Percentiles rank a stretch among this genome's conserved stretches.
phyloP scores from a whole-genome alignment of 164 flowering plant species.

The Aristolochia fimbriata region DNA sequence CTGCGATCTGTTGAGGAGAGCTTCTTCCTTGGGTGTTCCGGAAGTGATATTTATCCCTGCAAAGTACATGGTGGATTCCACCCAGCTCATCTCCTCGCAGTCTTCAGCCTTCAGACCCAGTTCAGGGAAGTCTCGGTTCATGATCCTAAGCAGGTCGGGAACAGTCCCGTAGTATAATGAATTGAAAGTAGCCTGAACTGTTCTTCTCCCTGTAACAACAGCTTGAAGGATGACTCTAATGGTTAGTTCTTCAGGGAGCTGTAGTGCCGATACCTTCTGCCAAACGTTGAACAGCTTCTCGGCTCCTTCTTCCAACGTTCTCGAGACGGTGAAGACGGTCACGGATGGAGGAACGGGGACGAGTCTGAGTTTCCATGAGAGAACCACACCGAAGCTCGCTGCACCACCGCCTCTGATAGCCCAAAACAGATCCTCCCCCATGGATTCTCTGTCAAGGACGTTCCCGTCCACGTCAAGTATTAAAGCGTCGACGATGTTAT shows the following conservation, averaged over 20 bases:
- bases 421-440: slow-evolving; percentile 20
- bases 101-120: too few species aligned
- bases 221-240: slow-evolving; percentile 6
- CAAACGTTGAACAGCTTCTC: slow-evolving; percentile 8
- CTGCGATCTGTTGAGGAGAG: too few species aligned
- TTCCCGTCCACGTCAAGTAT: slow-evolving; percentile 9
- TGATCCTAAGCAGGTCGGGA: neutral
- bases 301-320: neutral
- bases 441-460: slow-evolving; percentile 7
- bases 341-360: slow-evolving; percentile 8
- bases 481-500: slow-evolving; percentile 16
- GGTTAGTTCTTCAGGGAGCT: slow-evolving; percentile 5
- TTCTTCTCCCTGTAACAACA: neutral
- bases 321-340: slow-evolving; percentile 6
- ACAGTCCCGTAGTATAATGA: slow-evolving; percentile 9
- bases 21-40: too few species aligned
- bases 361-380: slow-evolving; percentile 15
- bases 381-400: slow-evolving; percentile 8
- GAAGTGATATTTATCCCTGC: too few species aligned
- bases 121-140: slow-evolving; percentile 1
- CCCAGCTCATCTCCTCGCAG: too few species aligned
- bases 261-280: slow-evolving; percentile 3
- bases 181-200: slow-evolving; percentile 6
- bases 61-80: too few species aligned
- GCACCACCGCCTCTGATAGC: slow-evolving; percentile 18